Base-by-base conservation (phyloP, 2,329 filamentous ascomycete genomes). In the Claviceps humidiphila region DNA sequence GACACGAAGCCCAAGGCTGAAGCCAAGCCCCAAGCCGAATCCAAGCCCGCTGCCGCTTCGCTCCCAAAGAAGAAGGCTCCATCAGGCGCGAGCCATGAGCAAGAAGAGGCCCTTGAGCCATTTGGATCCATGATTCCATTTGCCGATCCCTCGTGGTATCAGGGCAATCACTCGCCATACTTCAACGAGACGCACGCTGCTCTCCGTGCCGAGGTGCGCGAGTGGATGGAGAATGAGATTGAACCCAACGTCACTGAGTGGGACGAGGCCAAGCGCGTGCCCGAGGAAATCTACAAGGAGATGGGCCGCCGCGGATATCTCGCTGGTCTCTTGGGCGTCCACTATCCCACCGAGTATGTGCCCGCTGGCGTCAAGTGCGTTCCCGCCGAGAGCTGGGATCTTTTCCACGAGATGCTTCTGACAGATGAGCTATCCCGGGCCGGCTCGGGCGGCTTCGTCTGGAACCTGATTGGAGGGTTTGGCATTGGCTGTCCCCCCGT, bases 391-490 rank as follows among this genome's bases (percentile, higher is more conserved):
- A 84, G 93, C 67, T 98, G 91, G 91, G 93, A 98, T 72, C 80
- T 95, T 45, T 98, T 97, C 82, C 93, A 98, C 71, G 93, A 98
- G 77, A 79, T 97, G 80, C 77, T 97, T 45, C 67, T 98, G 54
- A 97, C 91, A 1, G 93, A 98, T 61, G 93, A 98, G 77, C 74
- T 98, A 45, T 95, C 88, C 41, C 87, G 93, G 52, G 76, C 82
- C 49, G 93, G 85, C 52, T 94, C 87, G 47, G 93, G 93, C 63
- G 93, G 93, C 54, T 85, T 97, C 57, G 89, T 97, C 22, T 97
- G 93, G 93, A 95, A 95, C 69, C 74, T 97, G 62, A 85, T 97
- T 57, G 93, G 91, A 60, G 93, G 93, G n/a, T 96, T 88, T 66
- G 91, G 89, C 51, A 98, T 98, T 59, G 93, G 93, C 54, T 86